Base-by-base conservation (phyloP, 331 rosid genomes). In the Ulmus americana region DNA sequence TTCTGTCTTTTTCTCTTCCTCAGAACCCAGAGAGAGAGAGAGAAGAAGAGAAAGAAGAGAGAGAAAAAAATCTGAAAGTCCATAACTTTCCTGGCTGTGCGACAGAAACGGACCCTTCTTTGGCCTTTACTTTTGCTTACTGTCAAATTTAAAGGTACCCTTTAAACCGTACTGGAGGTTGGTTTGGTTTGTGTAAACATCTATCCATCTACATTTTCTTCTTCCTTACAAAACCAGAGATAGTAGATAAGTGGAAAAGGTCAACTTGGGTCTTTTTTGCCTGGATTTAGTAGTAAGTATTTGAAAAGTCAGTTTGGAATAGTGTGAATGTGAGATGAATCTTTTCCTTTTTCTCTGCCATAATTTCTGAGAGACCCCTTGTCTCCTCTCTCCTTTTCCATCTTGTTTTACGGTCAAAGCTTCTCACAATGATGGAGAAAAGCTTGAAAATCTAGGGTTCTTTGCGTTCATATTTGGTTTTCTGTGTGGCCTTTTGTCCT, bases 151-250 rank as follows among this genome's bases (percentile, higher is more conserved):
- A 73, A 76, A 76, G 85, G 88, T 70, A 70, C 41, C 46, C 14
- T 55, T 66, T 69, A 75, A 39, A 50, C 68, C 85, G 86, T 86
- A 82, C 88, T 72, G 63, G 73, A 28, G 91, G 76, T 84, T 79
- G 85, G 85, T 83, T 83, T 72, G 64, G 59, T 65, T 40, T 51
- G 41, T 66, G 61, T 59, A 18, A 63, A 61, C 76, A 79, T 74
- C 83, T 65, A 81, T 66, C 86, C 22, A 18, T 62, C 38, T 22
- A 58, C 18, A 7, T 68, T 44, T 44, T 55, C 20, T 20, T 14
- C 42, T 56, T 44, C 58, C 63, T 65, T 48, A 22, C 10, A 10
- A 18, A 5, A 22, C 1, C 35, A 61, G 8, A 56, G 61, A 56
- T 42, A 55, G 18, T 28, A 38, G 8, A 55, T 5, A 13, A 4